Evolutionary conservation across 176 grass and related monocot genomes (phyloP), one percentile per base, ranked within the genome.

Genomic region (Ensete glaucum): DNA sequence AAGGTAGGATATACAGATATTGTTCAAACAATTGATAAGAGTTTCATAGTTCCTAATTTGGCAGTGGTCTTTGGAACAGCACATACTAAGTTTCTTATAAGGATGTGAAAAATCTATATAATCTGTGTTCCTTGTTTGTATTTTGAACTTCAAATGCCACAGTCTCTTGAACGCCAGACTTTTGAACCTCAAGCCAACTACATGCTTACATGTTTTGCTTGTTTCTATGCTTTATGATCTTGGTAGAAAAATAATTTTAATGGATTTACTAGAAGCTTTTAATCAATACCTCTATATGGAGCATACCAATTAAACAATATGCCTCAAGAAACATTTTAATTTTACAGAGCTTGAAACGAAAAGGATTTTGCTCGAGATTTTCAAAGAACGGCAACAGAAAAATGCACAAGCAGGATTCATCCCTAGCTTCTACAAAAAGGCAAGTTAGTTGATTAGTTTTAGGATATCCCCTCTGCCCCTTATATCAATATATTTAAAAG

Each of bases 391-490:
- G 19, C 95, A 99, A 66, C 86, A 86, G 80, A 94, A 89, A 86
- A 93, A 83, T 80, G 84, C 88, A 23, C 84, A 99, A 94, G 95
- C 91, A 84, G 95, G 95, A 77, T 89, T 88, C 9, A 99, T 99
- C 64, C 95, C 95, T 84, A 89, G 88, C 86, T 99, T 99, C 57
- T 99, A 99, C 85, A 99, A 99, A 83, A 99, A 99, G 95, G 95
- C 89, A 76, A 75, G 9, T 73, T 65, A 24, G 84, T 24, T 19
- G 1, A 48, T 72, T 53, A 22, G 34, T 64, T 80, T 43, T 14
- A 52, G 51, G 64, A 11, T 11, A 2, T 20, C 4, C 12, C 52
- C 23, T 26, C 9, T 26, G 2, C 52, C 52, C 29, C 29, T 54
- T 10, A 1, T 52, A 13, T 72, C 50, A 29, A 8, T 15, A 27